Percentiles rank a stretch among this genome's conserved stretches.
These are phyloP conservation scores for Cunninghamia lanceolata DNA, from an alignment of 75 land plant species.

Conservation along the genomic window DNA sequence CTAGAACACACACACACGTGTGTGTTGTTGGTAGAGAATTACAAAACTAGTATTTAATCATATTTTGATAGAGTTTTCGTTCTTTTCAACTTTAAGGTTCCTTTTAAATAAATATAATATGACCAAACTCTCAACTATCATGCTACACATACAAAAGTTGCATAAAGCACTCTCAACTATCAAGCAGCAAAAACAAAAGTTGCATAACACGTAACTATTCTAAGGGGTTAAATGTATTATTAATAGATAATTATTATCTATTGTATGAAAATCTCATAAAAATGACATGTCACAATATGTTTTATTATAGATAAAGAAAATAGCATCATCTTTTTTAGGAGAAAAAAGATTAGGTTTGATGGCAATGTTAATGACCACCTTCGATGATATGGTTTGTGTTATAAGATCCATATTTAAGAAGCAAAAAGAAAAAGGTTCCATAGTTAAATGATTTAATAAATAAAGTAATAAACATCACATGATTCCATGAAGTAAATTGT, in stretches of 20 bases:
- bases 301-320: not conserved
- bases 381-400: not conserved
- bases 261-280: not conserved
- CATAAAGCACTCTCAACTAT: not conserved
- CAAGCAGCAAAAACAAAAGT: not conserved
- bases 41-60: not conserved
- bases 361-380: not conserved
- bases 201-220: too few relatives aligned
- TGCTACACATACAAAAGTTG: not conserved
- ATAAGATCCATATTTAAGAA: not conserved
- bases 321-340: not conserved
- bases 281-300: not conserved
- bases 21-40: slow-evolving; percentile 6
- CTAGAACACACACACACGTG: too few relatives aligned
- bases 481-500: too few relatives aligned
- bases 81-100: not conserved
- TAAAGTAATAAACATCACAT: too few relatives aligned
- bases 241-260: too few relatives aligned
- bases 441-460: too few relatives aligned
- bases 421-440: not conserved
- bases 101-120: not conserved
- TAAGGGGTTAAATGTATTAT: too few relatives aligned
- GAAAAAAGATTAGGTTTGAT: not conserved
- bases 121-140: not conserved
- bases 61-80: not conserved